Conservation (phyloP, 2,329 filamentous ascomycete genomes). For the Achaetomium macrosporum region DNA sequence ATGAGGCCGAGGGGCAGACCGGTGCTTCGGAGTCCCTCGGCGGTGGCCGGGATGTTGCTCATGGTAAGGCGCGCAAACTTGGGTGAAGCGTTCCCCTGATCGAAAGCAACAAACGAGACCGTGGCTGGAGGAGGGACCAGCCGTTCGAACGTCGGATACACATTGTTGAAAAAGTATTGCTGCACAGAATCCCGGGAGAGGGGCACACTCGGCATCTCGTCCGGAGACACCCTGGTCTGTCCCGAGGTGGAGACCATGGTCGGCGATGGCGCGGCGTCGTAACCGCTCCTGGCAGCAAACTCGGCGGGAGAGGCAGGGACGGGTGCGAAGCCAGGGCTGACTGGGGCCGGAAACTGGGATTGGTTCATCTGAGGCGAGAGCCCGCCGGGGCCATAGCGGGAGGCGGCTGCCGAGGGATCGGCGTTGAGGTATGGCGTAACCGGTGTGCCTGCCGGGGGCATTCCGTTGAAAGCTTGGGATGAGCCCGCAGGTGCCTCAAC, state of each 20-base stretch:
- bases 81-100: slow-evolving; percentile 94
- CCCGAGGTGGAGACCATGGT: slow-evolving; percentile 54
- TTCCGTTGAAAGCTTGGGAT: slow-evolving; percentile 64
- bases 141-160: slow-evolving; percentile 93
- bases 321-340: slow-evolving; percentile 47
- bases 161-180: slow-evolving; percentile 75
- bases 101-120: slow-evolving; percentile 85
- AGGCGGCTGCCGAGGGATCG: slow-evolving; percentile 39
- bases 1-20: slow-evolving; percentile 81
- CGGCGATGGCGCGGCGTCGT: slow-evolving; percentile 34
- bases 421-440: slow-evolving; percentile 55
- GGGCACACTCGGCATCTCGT: slow-evolving; percentile 89
- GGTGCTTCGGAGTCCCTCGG: slow-evolving; percentile 74
- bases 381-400: slow-evolving; percentile 43
- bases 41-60: slow-evolving; percentile 83
- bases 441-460: slow-evolving; percentile 52
- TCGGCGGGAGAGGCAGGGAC: slow-evolving; percentile 38
- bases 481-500: slow-evolving; percentile 67
- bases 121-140: slow-evolving; percentile 85
- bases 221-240: slow-evolving; percentile 74
- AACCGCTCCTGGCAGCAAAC: slow-evolving; percentile 40
- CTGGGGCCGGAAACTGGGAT: slow-evolving; percentile 62
- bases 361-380: slow-evolving; percentile 46
- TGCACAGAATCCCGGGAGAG: slow-evolving; percentile 75
- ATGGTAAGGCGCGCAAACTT: slow-evolving; percentile 88